These are phyloP conservation scores for Chlorella sorokiniana DNA, from an alignment of 139 green algal species.

Conservation along the genomic window DNA sequence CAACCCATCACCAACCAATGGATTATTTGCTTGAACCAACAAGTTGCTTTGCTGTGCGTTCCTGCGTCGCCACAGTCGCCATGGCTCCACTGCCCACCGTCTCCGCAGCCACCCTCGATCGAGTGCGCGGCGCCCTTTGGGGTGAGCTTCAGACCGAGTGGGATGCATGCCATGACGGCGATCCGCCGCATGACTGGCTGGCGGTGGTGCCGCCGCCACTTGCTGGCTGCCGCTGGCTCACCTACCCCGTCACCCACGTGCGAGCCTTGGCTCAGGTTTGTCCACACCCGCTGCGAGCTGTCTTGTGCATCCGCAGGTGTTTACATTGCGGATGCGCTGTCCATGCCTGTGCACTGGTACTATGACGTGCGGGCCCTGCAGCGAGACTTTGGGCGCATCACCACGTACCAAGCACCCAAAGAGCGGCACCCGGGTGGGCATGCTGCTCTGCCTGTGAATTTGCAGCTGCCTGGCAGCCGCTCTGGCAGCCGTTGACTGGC, in stretches of 20 bases:
- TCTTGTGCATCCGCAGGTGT: background rate
- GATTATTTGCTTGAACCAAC: background rate
- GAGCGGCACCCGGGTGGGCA: conserved; percentile 7
- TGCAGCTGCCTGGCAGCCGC: background rate
- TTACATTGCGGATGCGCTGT: conserved; percentile 18
- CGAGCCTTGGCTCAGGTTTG: too few species aligned
- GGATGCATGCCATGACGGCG: too few species aligned
- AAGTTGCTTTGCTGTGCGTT: background rate
- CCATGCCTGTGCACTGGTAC: conserved; percentile 34
- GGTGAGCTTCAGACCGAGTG: background rate
- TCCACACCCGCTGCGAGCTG: too few species aligned
- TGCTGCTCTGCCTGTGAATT: background rate
- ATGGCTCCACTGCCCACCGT: conserved; percentile 10
- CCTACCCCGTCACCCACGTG: too few species aligned
- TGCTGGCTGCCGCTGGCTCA: background rate
- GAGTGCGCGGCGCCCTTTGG: conserved; percentile 20
- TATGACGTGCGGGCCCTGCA: background rate
- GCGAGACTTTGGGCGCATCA: conserved; percentile 26
- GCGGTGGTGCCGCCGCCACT: background rate
- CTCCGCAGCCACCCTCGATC: background rate
- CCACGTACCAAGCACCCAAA: conserved; percentile 18
- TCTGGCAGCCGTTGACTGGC: too few species aligned
- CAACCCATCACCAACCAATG: too few species aligned
- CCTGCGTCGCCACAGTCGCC: background rate
- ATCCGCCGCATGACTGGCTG: background rate